These are phyloP conservation scores for Leccinum barrowsii DNA, from an alignment of 768 basidiomycete genomes.

Conservation along the genomic window DNA sequence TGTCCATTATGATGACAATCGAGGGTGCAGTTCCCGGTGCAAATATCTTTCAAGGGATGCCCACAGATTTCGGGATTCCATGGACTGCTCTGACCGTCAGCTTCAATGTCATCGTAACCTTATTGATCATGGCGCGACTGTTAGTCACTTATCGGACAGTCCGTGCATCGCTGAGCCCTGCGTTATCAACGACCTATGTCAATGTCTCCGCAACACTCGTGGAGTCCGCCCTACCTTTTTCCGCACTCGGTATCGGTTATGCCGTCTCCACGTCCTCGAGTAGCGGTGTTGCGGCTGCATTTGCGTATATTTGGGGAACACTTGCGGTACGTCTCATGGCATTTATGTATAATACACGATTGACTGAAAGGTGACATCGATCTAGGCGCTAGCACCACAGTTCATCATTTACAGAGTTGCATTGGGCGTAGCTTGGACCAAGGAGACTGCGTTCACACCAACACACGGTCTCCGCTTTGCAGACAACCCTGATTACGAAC, in stretches of 20 bases:
- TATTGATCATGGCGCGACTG: background rate
- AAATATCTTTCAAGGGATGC: background rate
- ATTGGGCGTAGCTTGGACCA: background rate
- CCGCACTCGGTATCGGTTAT: background rate
- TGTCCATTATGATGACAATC: background rate
- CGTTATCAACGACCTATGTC: background rate
- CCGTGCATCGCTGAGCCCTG: background rate
- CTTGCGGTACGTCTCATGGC: background rate
- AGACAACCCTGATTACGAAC: background rate
- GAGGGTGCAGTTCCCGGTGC: background rate
- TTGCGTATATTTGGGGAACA: background rate
- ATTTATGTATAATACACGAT: background rate
- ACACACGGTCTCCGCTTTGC: background rate
- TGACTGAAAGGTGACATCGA: background rate
- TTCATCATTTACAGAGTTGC: background rate
- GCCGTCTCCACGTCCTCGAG: background rate
- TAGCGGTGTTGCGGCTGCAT: background rate
- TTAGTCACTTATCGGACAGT: background rate
- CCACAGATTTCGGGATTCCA: background rate
- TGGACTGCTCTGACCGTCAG: background rate
- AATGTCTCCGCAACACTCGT: background rate
- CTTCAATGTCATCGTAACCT: background rate
- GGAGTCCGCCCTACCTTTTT: background rate
- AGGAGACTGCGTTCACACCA: background rate
- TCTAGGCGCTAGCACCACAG: background rate